phyloP scores from a whole-genome alignment of 805 yeast genomes.

The Metschnikowia reukaufii region DNA sequence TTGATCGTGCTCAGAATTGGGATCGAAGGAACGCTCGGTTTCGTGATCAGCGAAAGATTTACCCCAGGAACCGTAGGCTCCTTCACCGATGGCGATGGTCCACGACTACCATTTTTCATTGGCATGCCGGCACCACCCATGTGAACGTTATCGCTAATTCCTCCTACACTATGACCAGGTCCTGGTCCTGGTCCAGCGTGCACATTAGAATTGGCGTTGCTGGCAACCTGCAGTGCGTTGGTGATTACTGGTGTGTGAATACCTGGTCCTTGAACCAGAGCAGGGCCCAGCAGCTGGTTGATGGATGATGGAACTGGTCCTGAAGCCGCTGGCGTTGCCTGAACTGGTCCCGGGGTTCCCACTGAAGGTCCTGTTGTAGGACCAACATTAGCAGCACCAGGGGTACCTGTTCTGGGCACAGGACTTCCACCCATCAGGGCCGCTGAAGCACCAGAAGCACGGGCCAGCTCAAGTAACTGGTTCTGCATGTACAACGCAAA shows the following conservation, averaged over 20 bases:
- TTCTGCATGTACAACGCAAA: slow-evolving; percentile 49
- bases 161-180: not conserved
- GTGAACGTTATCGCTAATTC: slow-evolving; percentile 1
- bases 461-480: slow-evolving; percentile 38
- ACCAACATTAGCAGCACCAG: not conserved
- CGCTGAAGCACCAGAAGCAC: slow-evolving; percentile 6
- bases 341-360: slow-evolving; percentile 11
- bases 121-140: slow-evolving; percentile 8
- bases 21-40: slow-evolving; percentile 61
- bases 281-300: too few species aligned
- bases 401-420: slow-evolving; percentile 10
- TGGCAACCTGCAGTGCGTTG: slow-evolving; percentile 23
- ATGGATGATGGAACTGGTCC: too few species aligned
- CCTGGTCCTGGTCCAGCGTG: not conserved
- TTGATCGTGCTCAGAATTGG: slow-evolving; percentile 71
- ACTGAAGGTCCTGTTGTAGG: slow-evolving; percentile 4
- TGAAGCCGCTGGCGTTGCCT: too few species aligned
- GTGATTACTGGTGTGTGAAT: slow-evolving; percentile 22
- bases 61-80: slow-evolving; percentile 22
- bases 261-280: too few species aligned
- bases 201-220: slow-evolving; percentile 14
- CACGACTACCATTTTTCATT: slow-evolving; percentile 3
- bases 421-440: slow-evolving; percentile 10
- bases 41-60: slow-evolving; percentile 42
- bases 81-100: slow-evolving; percentile 12